phyloP scores from a whole-genome alignment of 2,329 filamentous ascomycete species.

The Truncatella angustata region DNA sequence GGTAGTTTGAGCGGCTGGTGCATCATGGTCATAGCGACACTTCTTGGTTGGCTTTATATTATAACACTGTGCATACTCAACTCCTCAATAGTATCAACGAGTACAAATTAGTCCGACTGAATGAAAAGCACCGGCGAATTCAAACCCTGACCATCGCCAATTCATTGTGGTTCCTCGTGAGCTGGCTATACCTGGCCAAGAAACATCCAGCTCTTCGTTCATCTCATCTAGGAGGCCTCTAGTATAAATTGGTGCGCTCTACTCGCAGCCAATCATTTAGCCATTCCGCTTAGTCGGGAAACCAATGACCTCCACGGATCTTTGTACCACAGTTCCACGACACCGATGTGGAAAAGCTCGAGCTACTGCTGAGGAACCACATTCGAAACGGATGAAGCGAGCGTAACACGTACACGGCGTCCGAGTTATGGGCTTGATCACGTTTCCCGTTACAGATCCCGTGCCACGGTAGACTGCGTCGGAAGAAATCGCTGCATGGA shows the following conservation, averaged over 20 bases:
- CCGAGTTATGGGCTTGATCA: background rate
- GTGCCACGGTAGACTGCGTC: background rate
- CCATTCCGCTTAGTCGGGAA: background rate
- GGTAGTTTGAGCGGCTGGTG: background rate
- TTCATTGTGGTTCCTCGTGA: too few relatives aligned
- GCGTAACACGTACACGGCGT: background rate
- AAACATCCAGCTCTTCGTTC: too few relatives aligned
- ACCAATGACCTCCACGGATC: constrained; percentile 1
- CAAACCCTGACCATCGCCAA: too few relatives aligned
- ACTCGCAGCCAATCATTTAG: background rate
- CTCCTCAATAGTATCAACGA: too few relatives aligned
- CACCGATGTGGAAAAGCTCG: background rate
- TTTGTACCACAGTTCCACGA: background rate
- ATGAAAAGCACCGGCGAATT: too few relatives aligned
- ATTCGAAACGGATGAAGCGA: constrained; percentile 2
- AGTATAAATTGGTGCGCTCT: too few relatives aligned
- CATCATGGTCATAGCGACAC: background rate
- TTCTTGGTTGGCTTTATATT: too few relatives aligned
- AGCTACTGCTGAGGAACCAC: background rate
- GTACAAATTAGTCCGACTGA: too few relatives aligned
- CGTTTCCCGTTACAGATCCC: background rate
- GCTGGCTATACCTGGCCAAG: too few relatives aligned
- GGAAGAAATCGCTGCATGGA: too few relatives aligned
- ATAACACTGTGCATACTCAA: too few relatives aligned
- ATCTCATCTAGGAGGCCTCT: too few relatives aligned